Evolutionary conservation across 2,329 filamentous ascomycete genomes (phyloP).

Genomic region (Penicillium sp.): DNA sequence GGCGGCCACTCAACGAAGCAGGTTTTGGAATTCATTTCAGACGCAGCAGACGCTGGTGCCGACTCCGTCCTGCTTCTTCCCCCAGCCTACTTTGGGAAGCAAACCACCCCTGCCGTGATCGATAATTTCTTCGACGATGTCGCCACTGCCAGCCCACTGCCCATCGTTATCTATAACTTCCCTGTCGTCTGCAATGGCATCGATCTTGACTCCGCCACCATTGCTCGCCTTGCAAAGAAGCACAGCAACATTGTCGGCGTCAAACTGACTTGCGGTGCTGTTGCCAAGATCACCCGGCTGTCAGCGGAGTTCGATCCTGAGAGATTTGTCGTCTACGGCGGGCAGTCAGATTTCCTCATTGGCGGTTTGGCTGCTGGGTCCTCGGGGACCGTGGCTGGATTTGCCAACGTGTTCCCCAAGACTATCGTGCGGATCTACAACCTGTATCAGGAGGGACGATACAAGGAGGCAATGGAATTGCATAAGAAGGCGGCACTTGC

Average conservation of each 20-base stretch:
- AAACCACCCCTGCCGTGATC: conserved; percentile 62
- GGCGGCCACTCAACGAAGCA: conserved; percentile 66
- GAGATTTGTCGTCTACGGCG: conserved; percentile 43
- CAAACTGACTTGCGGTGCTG: conserved; percentile 41
- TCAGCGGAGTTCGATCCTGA: conserved; percentile 36
- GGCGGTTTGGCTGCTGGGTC: conserved; percentile 61
- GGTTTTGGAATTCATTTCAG: conserved; percentile 6
- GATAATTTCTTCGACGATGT: conserved; percentile 65
- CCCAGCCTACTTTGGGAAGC: conserved; percentile 70
- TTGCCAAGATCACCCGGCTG: conserved; percentile 46
- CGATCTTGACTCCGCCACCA: conserved; percentile 46
- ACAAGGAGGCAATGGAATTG: background rate
- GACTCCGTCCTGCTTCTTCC: conserved; percentile 73
- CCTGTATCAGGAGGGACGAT: background rate
- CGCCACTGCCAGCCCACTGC: conserved; percentile 54
- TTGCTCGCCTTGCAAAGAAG: conserved; percentile 27
- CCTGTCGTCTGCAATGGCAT: conserved; percentile 46
- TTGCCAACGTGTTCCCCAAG: conserved; percentile 62
- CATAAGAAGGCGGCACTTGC: background rate
- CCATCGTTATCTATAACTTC: conserved; percentile 52
- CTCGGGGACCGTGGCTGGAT: conserved; percentile 62
- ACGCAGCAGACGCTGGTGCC: conserved; percentile 51
- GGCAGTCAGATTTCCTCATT: conserved; percentile 51
- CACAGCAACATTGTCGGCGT: conserved; percentile 41
- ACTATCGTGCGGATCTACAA: background rate